phyloP scores from a whole-genome alignment of 805 yeast species.

The Lipomyces spencermartinsiae region DNA sequence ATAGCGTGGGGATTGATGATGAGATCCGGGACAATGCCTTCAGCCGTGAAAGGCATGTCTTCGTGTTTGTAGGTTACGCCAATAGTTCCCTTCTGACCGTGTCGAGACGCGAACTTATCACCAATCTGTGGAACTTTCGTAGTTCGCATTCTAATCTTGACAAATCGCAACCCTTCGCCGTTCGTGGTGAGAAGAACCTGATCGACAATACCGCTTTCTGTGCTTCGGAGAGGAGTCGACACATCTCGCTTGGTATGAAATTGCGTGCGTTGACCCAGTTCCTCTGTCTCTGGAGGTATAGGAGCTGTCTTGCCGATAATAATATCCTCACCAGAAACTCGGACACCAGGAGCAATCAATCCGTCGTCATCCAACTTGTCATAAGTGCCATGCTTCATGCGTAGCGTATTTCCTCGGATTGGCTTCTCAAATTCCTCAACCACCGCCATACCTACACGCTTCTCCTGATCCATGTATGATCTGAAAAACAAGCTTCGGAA shows the following conservation, averaged over 20 bases:
- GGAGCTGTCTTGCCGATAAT: conserved; percentile 99
- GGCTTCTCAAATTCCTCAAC: conserved; percentile 99
- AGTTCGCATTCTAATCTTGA: conserved; percentile 98
- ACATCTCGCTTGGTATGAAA: conserved; percentile 99
- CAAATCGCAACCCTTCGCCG: conserved; percentile 97
- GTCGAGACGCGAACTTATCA: conserved; percentile 98
- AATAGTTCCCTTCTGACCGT: conserved; percentile 99
- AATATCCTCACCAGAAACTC: conserved; percentile 98
- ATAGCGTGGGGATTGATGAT: conserved; percentile 99
- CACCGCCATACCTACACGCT: conserved; percentile 97
- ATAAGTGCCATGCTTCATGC: conserved; percentile 97
- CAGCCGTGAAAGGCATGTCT: conserved; percentile 97
- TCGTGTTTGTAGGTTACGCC: conserved; percentile 99
- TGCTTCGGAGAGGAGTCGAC: conserved; percentile 93
- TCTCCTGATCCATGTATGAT: conserved; percentile 98
- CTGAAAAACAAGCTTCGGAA: conserved; percentile 95
- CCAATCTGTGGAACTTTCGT: conserved; percentile 99
- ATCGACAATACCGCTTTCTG: conserved; percentile 98
- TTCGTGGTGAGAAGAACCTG: conserved; percentile 96
- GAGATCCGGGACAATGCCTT: conserved; percentile 96
- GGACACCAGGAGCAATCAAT: conserved; percentile 94
- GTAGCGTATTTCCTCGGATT: conserved; percentile 87
- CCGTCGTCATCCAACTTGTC: conserved; percentile 99
- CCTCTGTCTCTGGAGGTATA: conserved; percentile 98
- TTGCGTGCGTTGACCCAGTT: conserved; percentile 97